Base-by-base conservation (phyloP, 352 stramenopile species). In the Phytophthora tubulina region DNA sequence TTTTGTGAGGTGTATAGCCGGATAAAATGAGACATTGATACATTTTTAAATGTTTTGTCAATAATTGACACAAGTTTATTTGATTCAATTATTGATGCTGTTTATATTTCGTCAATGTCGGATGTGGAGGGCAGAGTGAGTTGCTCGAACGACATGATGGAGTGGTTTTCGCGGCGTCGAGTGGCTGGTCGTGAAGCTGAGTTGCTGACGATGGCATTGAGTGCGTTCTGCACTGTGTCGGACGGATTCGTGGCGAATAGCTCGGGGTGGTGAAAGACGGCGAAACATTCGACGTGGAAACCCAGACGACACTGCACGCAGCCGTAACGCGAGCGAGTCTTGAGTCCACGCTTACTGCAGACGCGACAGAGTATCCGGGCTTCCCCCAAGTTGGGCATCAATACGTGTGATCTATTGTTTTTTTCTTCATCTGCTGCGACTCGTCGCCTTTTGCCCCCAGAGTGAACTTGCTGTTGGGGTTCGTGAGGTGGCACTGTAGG, bases 201-300 rank as follows among this genome's bases (percentile, higher is more conserved):
- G 15, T 55, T 55, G 33, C 35, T 14, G 30, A 4, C 32, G 3
- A 62, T 50, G 32, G 30, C 61, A 1, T 49, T 10, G 2, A 69
- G 49, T 15, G 36, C 49, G 31, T 67, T 49, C 48, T 53, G 48
- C n/a, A 61, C 38, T 2, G 49, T 41, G 15, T 52, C 15, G 11
- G 50, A 62, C 9, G 41, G 10, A 53, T 69, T 68, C 5, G 15
- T 35, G 17, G 21, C 13, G 21, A 56, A 69, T 9, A 8, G n/a
- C 8, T 39, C 56, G 11, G 50, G 61, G 31, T 68, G 15, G 61
- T 68, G 61, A 49, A 68, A 68, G 7, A 68, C 50, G 4, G 61
- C 49, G 49, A 68, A 61, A 31, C 61, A 61, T 50, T 53, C 61
- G 31, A 68, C 61, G 61, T 68, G 61, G 60, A 61, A 68, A 17